phyloP scores from a whole-genome alignment of 2,329 filamentous ascomycete species.

The Dendryphion nanum region DNA sequence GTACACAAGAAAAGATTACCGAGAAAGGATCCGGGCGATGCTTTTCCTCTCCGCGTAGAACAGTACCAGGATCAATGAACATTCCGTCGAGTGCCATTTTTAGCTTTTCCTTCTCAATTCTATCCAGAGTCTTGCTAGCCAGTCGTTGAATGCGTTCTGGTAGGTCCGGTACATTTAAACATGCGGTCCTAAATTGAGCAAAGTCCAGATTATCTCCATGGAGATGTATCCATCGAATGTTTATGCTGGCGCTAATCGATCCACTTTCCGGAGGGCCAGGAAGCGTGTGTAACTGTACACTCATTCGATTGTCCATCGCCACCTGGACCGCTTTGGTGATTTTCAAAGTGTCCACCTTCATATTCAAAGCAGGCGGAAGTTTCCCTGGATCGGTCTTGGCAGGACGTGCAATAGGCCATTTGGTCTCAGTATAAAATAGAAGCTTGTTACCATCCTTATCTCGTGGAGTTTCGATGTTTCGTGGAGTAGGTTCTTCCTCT shows the following conservation, averaged over 20 bases:
- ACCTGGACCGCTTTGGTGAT: slow-evolving; percentile 23
- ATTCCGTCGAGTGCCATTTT: slow-evolving; percentile 24
- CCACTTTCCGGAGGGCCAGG: slow-evolving; percentile 20
- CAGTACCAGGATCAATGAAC: slow-evolving; percentile 35
- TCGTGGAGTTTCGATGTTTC: not conserved
- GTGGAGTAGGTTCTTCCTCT: not conserved
- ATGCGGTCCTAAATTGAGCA: slow-evolving; percentile 21
- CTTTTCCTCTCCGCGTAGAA: slow-evolving; percentile 27
- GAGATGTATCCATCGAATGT: slow-evolving; percentile 29
- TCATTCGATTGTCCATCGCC: slow-evolving; percentile 12
- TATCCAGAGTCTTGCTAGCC: slow-evolving; percentile 14
- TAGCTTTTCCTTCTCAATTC: slow-evolving; percentile 24
- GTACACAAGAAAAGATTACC: slow-evolving; percentile 31
- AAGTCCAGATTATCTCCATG: slow-evolving; percentile 21
- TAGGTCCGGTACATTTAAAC: slow-evolving; percentile 17
- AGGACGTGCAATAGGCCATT: too few relatives aligned
- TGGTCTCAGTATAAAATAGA: not conserved
- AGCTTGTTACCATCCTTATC: not conserved
- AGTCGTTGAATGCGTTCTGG: slow-evolving; percentile 17
- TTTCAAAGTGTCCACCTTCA: slow-evolving; percentile 18
- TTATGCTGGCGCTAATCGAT: slow-evolving; percentile 5
- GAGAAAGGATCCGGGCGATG: slow-evolving; percentile 15
- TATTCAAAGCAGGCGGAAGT: slow-evolving; percentile 2
- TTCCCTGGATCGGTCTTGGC: not conserved
- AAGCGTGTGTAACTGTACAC: slow-evolving; percentile 20